Evolutionary conservation across 768 basidiomycete genomes (phyloP).

Genomic region (Suillus luteus): DNA sequence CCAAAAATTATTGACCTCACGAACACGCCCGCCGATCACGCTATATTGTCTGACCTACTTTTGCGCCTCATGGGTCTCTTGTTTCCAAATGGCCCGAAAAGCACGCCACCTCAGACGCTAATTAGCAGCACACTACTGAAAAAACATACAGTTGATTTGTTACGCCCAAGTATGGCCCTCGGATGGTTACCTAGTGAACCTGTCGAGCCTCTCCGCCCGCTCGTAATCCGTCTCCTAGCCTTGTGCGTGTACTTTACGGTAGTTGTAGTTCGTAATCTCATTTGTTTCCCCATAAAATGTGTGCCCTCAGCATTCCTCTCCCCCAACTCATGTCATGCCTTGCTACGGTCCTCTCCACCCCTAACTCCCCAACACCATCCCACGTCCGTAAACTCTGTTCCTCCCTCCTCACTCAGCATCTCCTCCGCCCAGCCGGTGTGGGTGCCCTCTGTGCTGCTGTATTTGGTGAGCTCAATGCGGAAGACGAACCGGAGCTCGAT

Average conservation of each 20-base stretch:
- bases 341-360: conserved; percentile 54
- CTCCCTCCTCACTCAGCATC: conserved; percentile 66
- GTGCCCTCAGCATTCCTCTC: conserved; percentile 50
- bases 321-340: conserved; percentile 67
- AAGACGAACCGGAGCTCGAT: conserved; percentile 57
- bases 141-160: conserved; percentile 57
- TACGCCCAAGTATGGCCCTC: conserved; percentile 60
- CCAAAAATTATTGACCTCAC: conserved; percentile 49
- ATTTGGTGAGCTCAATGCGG: conserved; percentile 59
- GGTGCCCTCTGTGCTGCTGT: conserved; percentile 68
- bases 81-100: conserved; percentile 54
- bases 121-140: conserved; percentile 61
- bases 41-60: conserved; percentile 44
- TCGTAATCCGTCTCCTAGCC: conserved; percentile 57
- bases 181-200: conserved; percentile 70
- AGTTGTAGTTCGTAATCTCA: conserved; percentile 12
- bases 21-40: conserved; percentile 43
- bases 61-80: conserved; percentile 49
- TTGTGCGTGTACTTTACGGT: conserved; percentile 49
- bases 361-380: conserved; percentile 35
- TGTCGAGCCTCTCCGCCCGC: conserved; percentile 50
- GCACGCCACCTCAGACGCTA: conserved; percentile 53
- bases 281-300: background rate
- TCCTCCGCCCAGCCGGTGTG: conserved; percentile 71
- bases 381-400: conserved; percentile 63